Evolutionary conservation across 805 yeast genomes (phyloP).

Genomic region (Yamadazyma kitorensis): DNA sequence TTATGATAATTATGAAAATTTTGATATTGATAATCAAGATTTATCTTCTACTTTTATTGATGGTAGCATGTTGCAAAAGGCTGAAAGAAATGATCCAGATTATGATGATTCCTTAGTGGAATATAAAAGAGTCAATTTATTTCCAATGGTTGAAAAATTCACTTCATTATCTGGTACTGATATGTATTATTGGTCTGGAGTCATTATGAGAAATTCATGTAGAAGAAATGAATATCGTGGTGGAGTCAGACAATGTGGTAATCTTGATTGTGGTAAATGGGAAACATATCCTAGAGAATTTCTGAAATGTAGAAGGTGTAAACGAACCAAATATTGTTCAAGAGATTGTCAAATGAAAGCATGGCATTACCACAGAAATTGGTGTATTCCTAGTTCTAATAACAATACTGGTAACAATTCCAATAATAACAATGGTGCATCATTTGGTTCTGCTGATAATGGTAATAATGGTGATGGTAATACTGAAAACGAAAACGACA

Average conservation of each 20-base stretch:
- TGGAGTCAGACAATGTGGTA: conserved; percentile 94
- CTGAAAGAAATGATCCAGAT: conserved; percentile 23
- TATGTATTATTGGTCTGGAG: conserved; percentile 94
- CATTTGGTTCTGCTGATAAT: neutral
- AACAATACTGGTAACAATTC: neutral
- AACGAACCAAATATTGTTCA: conserved; percentile 92
- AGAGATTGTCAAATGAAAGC: conserved; percentile 88
- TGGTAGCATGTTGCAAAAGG: conserved; percentile 2
- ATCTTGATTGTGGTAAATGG: conserved; percentile 92
- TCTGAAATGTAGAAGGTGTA: conserved; percentile 92
- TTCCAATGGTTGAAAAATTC: conserved; percentile 89
- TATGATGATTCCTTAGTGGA: conserved; percentile 43
- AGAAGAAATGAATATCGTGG: conserved; percentile 83
- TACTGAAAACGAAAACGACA: neutral
- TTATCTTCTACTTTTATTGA: neutral
- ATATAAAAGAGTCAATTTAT: conserved; percentile 59
- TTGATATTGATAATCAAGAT: conserved; percentile 34
- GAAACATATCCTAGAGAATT: conserved; percentile 86
- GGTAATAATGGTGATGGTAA: neutral
- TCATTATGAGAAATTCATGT: conserved; percentile 95
- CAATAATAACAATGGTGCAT: neutral
- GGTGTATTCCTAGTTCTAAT: conserved; percentile 68
- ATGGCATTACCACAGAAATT: conserved; percentile 89
- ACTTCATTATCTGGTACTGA: conserved; percentile 73
- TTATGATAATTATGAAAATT: conserved; percentile 37